phyloP scores from a whole-genome alignment of 352 stramenopile genomes.

The Phytophthora tentaculata region DNA sequence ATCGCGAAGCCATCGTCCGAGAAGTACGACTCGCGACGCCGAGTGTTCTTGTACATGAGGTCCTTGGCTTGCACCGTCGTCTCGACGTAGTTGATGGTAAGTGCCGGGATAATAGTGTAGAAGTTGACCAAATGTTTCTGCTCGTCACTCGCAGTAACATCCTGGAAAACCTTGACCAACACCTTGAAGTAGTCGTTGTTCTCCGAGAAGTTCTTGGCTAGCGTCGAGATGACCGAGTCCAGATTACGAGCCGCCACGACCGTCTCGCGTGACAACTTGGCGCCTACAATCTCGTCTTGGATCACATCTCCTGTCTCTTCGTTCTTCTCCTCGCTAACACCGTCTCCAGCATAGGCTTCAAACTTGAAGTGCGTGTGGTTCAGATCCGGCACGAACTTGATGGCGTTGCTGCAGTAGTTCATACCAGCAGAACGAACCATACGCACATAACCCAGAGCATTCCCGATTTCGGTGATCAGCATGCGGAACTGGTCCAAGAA shows the following conservation, averaged over 20 bases:
- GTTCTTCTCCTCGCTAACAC: conserved; percentile 62
- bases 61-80: conserved; percentile 93
- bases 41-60: conserved; percentile 96
- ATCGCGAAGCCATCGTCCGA: conserved; percentile 96
- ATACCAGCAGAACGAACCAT: conserved; percentile 94
- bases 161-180: conserved; percentile 88
- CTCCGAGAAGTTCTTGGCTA: conserved; percentile 91
- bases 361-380: conserved; percentile 90
- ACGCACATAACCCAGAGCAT: conserved; percentile 93
- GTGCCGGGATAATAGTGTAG: conserved; percentile 87
- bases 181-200: conserved; percentile 95
- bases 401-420: conserved; percentile 93
- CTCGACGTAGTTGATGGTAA: conserved; percentile 92
- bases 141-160: conserved; percentile 86
- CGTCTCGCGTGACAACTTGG: conserved; percentile 81
- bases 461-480: conserved; percentile 93
- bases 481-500: conserved; percentile 93
- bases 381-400: conserved; percentile 93
- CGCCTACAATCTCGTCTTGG: conserved; percentile 54
- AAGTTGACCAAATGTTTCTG: conserved; percentile 94
- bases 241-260: conserved; percentile 86
- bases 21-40: conserved; percentile 94
- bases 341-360: conserved; percentile 70
- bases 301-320: conserved; percentile 58
- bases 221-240: conserved; percentile 85